Conservation (phyloP, 371 early-diverging fungal species). For the Syncephalastrum monosporum region DNA sequence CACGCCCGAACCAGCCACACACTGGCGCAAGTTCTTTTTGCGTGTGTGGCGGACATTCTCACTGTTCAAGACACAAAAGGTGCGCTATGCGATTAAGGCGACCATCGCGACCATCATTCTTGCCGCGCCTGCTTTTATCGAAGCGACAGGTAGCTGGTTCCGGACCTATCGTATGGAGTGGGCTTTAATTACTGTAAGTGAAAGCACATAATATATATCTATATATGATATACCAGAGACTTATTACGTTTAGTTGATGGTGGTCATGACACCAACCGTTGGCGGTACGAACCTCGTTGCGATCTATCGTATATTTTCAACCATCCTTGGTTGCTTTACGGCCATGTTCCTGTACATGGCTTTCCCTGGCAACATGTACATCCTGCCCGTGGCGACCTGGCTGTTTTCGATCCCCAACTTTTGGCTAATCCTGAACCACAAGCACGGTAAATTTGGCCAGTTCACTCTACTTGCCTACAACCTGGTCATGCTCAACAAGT, state of each 20-base stretch:
- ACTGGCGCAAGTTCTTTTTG: constrained; percentile 49
- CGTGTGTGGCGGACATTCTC: constrained; percentile 59
- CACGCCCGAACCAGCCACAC: constrained; percentile 62
- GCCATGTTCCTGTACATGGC: constrained; percentile 61
- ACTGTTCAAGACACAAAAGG: constrained; percentile 61
- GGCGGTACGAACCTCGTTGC: constrained; percentile 80
- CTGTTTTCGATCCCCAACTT: constrained; percentile 74
- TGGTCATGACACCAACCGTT: constrained; percentile 87
- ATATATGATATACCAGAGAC: not conserved
- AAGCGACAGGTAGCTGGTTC: constrained; percentile 53
- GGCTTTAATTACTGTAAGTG: constrained; percentile 72
- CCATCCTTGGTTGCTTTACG: constrained; percentile 62
- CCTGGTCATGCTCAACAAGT: constrained; percentile 74
- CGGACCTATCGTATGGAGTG: constrained; percentile 77
- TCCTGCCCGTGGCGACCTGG: constrained; percentile 61
- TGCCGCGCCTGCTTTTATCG: constrained; percentile 68
- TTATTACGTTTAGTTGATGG: constrained; percentile 43
- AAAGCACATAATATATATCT: not conserved
- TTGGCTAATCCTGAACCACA: constrained; percentile 65
- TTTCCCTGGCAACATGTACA: constrained; percentile 52
- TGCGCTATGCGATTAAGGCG: constrained; percentile 72
- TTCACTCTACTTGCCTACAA: constrained; percentile 76
- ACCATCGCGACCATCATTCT: constrained; percentile 61
- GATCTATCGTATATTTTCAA: constrained; percentile 75
- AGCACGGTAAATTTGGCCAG: constrained; percentile 77